A percentile compares a stretch with the other conserved stretches of the same genome.
Conservation (phyloP, 306 rosid genomes). For the Acacia melanoxylon region DNA sequence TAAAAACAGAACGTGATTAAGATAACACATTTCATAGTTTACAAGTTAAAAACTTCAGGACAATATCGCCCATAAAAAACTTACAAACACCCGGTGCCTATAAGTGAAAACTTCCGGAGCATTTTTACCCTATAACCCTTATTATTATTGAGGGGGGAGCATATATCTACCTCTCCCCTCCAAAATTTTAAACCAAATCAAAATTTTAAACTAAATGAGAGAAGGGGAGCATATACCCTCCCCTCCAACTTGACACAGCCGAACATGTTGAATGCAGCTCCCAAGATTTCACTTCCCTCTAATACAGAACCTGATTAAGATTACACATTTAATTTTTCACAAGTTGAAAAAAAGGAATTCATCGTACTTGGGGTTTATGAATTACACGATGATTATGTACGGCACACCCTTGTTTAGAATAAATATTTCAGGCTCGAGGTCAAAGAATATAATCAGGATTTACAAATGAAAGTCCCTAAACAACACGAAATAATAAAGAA, state of each 20-base stretch:
- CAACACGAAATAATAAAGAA: not conserved
- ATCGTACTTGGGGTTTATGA: not conserved
- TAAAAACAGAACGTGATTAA: no score
- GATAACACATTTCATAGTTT: no score
- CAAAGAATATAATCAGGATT: conserved; percentile 49
- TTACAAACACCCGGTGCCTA: fast-evolving
- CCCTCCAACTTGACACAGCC: no score
- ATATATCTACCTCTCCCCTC: no score
- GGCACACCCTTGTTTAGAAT: conserved; percentile 17
- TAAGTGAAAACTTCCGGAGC: no score
- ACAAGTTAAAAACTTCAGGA: no score
- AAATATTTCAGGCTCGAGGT: conserved; percentile 30
- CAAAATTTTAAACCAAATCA: no score
- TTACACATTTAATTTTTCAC: not conserved
- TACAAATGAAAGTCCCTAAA: conserved; percentile 43
- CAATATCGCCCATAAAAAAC: no score
- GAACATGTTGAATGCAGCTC: not conserved
- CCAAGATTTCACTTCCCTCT: not conserved
- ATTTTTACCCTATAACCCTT: no score
- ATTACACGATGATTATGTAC: not conserved
- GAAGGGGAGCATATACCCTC: no score
- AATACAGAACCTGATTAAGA: not conserved
- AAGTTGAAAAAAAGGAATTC: not conserved
- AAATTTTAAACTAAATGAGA: no score
- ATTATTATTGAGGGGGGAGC: no score